A percentile compares a stretch with the other conserved stretches of the same genome.
Evolutionary conservation across 352 stramenopile genomes (phyloP).

Genomic region (Phytophthora ramorum): DNA sequence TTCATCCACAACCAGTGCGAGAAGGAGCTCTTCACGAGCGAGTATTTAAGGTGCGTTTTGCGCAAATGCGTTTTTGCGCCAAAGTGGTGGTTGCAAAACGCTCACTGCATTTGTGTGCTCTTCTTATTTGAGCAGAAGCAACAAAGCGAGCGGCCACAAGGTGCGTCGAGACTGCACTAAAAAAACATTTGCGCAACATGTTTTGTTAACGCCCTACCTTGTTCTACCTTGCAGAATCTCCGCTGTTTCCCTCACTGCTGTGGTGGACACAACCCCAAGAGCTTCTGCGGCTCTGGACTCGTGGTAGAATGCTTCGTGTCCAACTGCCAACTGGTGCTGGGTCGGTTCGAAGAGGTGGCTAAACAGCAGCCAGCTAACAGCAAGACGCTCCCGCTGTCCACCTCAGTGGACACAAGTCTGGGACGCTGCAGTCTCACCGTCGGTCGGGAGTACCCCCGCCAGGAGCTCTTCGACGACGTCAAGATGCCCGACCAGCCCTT

Average conservation of each 20-base stretch:
- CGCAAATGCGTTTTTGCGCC: too few relatives aligned
- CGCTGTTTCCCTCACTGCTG: constrained; percentile 88
- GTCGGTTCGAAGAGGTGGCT: constrained; percentile 75
- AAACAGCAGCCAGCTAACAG: constrained; percentile 38
- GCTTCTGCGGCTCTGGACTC: constrained; percentile 83
- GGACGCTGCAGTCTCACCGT: constrained; percentile 41
- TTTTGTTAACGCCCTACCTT: background rate
- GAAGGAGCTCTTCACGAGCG: constrained; percentile 73
- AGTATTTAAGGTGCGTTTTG: constrained; percentile 68
- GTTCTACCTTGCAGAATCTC: constrained; percentile 51
- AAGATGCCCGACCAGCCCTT: constrained; percentile 85
- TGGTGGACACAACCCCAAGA: constrained; percentile 85
- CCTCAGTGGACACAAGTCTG: constrained; percentile 37
- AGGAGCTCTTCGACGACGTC: constrained; percentile 75
- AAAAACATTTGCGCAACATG: background rate
- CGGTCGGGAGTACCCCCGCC: constrained; percentile 55
- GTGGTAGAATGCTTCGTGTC: constrained; percentile 71
- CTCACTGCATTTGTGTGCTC: background rate
- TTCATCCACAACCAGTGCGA: constrained; percentile 82
- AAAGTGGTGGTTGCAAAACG: too few relatives aligned
- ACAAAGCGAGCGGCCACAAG: constrained; percentile 88
- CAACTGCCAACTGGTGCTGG: constrained; percentile 69
- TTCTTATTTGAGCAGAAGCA: constrained; percentile 57
- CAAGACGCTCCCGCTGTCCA: constrained; percentile 10
- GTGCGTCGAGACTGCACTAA: constrained; percentile 17